A percentile compares a stretch with the other conserved stretches of the same genome.
Conservation (phyloP, 805 yeast species). For the Blastobotrys muscicola region DNA sequence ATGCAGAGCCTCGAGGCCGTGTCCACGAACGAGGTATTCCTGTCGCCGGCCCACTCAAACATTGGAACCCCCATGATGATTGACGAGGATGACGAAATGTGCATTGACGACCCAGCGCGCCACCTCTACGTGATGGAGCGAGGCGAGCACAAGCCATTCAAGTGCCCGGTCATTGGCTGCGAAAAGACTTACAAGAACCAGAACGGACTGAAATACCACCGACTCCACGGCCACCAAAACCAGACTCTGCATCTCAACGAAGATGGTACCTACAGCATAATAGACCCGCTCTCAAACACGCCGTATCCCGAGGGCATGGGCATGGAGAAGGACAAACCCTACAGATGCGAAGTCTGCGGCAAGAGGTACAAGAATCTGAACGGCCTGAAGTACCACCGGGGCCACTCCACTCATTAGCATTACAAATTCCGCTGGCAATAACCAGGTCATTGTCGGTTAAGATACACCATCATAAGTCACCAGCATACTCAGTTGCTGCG, state of each 20-base stretch:
- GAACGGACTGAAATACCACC: slow-evolving; percentile 92
- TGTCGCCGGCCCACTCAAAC: slow-evolving; percentile 31
- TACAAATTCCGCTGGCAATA: not conserved
- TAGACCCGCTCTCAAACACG: slow-evolving; percentile 72
- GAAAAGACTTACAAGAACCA: slow-evolving; percentile 96
- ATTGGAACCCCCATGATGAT: slow-evolving; percentile 27
- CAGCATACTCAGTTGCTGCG: too few relatives aligned
- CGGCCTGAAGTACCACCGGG: slow-evolving; percentile 94
- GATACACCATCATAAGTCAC: too few relatives aligned
- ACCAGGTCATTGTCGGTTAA: too few relatives aligned
- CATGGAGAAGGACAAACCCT: slow-evolving; percentile 95
- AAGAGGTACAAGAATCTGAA: slow-evolving; percentile 92
- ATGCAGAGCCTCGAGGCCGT: slow-evolving; percentile 72
- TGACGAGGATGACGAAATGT: slow-evolving; percentile 55
- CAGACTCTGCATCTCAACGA: slow-evolving; percentile 84
- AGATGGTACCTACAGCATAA: slow-evolving; percentile 86
- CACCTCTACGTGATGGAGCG: slow-evolving; percentile 86
- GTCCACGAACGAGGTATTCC: slow-evolving; percentile 84
- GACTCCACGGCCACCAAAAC: slow-evolving; percentile 94
- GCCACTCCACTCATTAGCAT: slow-evolving; percentile 84
- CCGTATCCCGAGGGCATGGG: slow-evolving; percentile 92
- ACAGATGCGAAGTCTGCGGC: slow-evolving; percentile 97
- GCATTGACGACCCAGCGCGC: slow-evolving; percentile 95
- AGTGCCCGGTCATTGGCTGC: slow-evolving; percentile 97
- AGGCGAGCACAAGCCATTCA: slow-evolving; percentile 88